A percentile compares a stretch with the other conserved stretches of the same genome.
Conservation (phyloP, 306 rosid genomes). For the Hippophae gyantsensis region DNA sequence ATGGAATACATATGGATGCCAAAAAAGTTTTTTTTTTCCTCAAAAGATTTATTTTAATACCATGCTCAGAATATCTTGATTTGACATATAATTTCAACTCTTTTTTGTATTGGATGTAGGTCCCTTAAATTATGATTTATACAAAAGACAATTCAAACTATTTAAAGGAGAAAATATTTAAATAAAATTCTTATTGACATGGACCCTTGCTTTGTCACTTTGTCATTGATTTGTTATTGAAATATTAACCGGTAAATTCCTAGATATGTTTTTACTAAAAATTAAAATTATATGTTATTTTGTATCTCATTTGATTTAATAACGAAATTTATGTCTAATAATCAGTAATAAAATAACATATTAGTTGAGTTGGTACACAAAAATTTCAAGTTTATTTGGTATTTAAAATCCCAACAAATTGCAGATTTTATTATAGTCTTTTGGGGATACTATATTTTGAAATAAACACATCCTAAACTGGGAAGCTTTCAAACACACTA, state of each 20-base stretch:
- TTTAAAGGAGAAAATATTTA: slow-evolving; percentile 1
- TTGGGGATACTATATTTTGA: slow-evolving; percentile 46
- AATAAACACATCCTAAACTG: slow-evolving; percentile 16
- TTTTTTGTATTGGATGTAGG: slow-evolving; percentile 16
- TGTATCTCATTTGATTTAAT: too few relatives aligned
- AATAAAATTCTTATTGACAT: slow-evolving; percentile 8
- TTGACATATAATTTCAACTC: slow-evolving; percentile 27
- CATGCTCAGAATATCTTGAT: slow-evolving; percentile 15
- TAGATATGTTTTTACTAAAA: too few relatives aligned
- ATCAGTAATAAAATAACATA: too few relatives aligned
- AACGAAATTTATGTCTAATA: too few relatives aligned
- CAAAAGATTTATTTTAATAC: background rate
- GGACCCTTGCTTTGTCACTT: slow-evolving; percentile 59
- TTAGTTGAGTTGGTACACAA: too few relatives aligned
- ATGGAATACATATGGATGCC: slow-evolving; percentile 1
- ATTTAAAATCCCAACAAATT: slow-evolving; percentile 24
- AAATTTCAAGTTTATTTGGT: slow-evolving; percentile 24
- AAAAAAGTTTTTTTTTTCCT: too few relatives aligned
- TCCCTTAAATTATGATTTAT: slow-evolving; percentile 14
- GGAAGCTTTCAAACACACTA: slow-evolving; percentile 13
- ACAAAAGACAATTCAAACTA: slow-evolving; percentile 29
- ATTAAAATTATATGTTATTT: too few relatives aligned
- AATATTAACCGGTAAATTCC: too few relatives aligned
- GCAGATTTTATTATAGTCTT: slow-evolving; percentile 33
- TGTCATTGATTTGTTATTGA: slow-evolving; percentile 28